These are phyloP conservation scores for Irpex sp. DNA, from an alignment of 1,284 basidiomycete species.

Conservation along the genomic window DNA sequence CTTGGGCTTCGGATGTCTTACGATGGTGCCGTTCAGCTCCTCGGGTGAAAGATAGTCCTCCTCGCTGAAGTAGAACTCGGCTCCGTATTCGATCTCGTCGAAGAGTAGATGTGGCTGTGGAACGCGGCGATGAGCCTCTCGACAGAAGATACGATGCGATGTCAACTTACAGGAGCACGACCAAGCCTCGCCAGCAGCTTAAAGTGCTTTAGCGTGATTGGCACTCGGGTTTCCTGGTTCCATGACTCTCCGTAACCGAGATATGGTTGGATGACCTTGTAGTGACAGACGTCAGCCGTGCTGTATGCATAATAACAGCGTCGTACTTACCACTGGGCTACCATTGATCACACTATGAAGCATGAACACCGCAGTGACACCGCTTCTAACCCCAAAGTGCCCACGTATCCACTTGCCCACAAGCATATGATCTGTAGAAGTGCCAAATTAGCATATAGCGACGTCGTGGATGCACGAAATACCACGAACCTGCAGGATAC, in stretches of 20 bases:
- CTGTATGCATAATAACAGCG: not conserved
- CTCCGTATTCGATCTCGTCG: slow-evolving; percentile 56
- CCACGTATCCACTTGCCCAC: slow-evolving; percentile 58
- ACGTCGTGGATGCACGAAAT: not conserved
- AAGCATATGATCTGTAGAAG: slow-evolving; percentile 43
- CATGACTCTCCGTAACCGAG: not conserved
- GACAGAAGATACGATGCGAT: not conserved
- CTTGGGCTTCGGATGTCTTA: slow-evolving; percentile 19
- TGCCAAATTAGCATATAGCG: not conserved
- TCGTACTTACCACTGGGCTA: slow-evolving; percentile 42
- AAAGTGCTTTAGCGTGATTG: slow-evolving; percentile 73
- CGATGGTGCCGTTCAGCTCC: slow-evolving; percentile 20
- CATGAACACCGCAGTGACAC: slow-evolving; percentile 63
- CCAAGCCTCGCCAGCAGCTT: slow-evolving; percentile 64
- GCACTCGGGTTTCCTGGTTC: slow-evolving; percentile 38
- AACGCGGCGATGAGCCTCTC: not conserved
- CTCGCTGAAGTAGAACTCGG: slow-evolving; percentile 64
- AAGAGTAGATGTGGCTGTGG: slow-evolving; percentile 48
- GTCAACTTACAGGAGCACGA: slow-evolving; percentile 46
- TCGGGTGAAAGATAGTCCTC: slow-evolving; percentile 50
- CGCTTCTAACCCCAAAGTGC: slow-evolving; percentile 50
- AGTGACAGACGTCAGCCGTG: not conserved
- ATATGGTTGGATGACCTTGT: slow-evolving; percentile 15
- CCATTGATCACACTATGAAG: slow-evolving; percentile 67
- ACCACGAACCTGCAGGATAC: slow-evolving; percentile 48